Percentiles rank a stretch among this genome's conserved stretches.
Evolutionary conservation across 2,329 filamentous ascomycete species (phyloP).

Genomic region (Fusarium cicatricum): DNA sequence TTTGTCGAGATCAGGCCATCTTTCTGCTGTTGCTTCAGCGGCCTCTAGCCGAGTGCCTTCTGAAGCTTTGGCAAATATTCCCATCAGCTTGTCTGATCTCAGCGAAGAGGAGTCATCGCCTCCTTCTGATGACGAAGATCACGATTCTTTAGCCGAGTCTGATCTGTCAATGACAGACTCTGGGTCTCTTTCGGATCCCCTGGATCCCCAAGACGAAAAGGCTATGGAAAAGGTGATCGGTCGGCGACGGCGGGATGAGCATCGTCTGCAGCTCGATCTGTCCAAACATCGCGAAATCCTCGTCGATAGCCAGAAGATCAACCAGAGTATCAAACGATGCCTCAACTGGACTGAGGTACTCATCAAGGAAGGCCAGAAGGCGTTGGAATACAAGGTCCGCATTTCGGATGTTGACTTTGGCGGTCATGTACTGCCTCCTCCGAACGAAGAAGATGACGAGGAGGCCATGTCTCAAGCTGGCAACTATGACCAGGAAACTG

Average conservation of each 20-base stretch:
- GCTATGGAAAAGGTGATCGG: slow-evolving; percentile 38
- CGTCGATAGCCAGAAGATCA: slow-evolving; percentile 92
- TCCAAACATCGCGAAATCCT: slow-evolving; percentile 89
- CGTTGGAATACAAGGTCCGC: slow-evolving; percentile 81
- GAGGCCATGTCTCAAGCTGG: slow-evolving; percentile 27
- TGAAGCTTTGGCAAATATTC: slow-evolving; percentile 53
- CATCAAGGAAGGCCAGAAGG: slow-evolving; percentile 87
- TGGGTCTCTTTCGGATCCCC: slow-evolving; percentile 42
- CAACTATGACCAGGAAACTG: slow-evolving; percentile 31
- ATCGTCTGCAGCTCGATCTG: slow-evolving; percentile 83
- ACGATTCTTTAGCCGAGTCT: slow-evolving; percentile 62
- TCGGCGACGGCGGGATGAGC: slow-evolving; percentile 78
- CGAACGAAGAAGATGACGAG: slow-evolving; percentile 66
- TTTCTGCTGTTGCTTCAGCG: slow-evolving; percentile 65
- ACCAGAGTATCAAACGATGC: slow-evolving; percentile 90
- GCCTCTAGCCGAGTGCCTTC: slow-evolving; percentile 56
- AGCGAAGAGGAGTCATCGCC: slow-evolving; percentile 51
- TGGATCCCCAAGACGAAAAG: slow-evolving; percentile 50
- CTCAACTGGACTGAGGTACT: slow-evolving; percentile 89
- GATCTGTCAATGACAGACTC: slow-evolving; percentile 55
- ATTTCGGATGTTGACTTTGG: slow-evolving; percentile 83
- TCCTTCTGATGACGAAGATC: slow-evolving; percentile 52
- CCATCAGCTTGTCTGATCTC: slow-evolving; percentile 58
- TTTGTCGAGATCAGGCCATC: slow-evolving; percentile 80
- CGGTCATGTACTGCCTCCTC: slow-evolving; percentile 75